Conservation (phyloP, 805 yeast genomes). For the Metschnikowia dekortorum region DNA sequence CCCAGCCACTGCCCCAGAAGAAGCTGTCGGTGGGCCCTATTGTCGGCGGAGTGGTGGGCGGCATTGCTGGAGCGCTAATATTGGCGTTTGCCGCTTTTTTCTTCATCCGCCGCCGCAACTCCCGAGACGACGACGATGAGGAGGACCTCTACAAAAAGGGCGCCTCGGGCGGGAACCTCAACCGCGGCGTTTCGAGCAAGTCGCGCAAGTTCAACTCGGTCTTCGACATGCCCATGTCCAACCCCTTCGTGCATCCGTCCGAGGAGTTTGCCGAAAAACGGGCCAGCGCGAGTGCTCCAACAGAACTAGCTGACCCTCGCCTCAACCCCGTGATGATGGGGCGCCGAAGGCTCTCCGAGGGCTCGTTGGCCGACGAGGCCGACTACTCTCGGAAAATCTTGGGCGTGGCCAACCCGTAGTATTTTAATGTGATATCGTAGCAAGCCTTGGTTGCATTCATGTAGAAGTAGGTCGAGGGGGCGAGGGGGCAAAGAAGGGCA, state of each 20-base stretch:
- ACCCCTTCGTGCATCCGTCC: slow-evolving; percentile 63
- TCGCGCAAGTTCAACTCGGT: slow-evolving; percentile 29
- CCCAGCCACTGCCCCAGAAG: slow-evolving; percentile 2
- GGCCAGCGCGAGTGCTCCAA: slow-evolving; percentile 10
- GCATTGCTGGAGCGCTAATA: slow-evolving; percentile 29
- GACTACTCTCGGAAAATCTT: slow-evolving; percentile 77
- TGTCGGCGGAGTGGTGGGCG: slow-evolving; percentile 45
- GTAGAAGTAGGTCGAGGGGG: no score
- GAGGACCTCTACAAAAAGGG: slow-evolving; percentile 35
- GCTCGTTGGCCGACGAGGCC: slow-evolving; percentile 80
- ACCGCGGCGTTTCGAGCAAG: slow-evolving; percentile 18
- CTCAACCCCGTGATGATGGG: slow-evolving; percentile 76
- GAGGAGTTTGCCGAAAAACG: slow-evolving; percentile 36
- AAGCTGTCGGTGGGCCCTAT: slow-evolving; percentile 37
- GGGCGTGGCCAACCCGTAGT: slow-evolving; percentile 76
- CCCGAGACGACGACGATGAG: slow-evolving; percentile 49
- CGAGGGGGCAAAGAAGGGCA: no score
- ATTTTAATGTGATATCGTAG: not conserved
- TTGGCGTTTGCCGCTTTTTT: slow-evolving; percentile 26
- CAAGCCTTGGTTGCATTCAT: no score
- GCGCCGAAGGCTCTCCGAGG: slow-evolving; percentile 77
- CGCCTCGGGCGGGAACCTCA: slow-evolving; percentile 21
- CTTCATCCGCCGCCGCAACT: slow-evolving; percentile 34
- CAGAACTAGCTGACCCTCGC: slow-evolving; percentile 48
- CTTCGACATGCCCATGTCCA: slow-evolving; percentile 40